Percentiles rank a stretch among this genome's conserved stretches.
phyloP scores from a whole-genome alignment of 768 basidiomycete genomes.

The Russula sp. region DNA sequence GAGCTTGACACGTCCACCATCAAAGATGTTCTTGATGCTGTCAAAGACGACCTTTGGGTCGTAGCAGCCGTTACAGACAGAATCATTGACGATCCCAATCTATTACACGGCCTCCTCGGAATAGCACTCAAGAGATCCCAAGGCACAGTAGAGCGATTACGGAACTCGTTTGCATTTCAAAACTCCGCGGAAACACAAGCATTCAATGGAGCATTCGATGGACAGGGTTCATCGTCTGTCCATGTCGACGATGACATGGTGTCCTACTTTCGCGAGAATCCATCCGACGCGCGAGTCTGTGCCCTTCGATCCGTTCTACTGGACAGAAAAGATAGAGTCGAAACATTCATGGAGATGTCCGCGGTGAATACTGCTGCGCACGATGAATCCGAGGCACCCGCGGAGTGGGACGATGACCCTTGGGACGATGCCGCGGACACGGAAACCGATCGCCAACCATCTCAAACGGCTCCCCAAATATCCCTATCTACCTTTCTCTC shows the following conservation, averaged over 20 bases:
- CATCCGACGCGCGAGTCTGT: conserved; percentile 62
- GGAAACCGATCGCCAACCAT: conserved; percentile 26
- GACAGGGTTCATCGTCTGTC: conserved; percentile 30
- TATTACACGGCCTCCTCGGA: conserved; percentile 58
- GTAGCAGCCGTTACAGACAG: conserved; percentile 71
- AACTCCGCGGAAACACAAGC: conserved; percentile 29
- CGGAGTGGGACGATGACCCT: conserved; percentile 76
- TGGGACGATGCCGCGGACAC: conserved; percentile 56
- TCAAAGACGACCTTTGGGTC: conserved; percentile 74
- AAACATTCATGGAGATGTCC: conserved; percentile 66
- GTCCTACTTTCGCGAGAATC: conserved; percentile 55
- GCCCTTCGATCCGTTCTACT: conserved; percentile 66
- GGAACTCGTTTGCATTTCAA: conserved; percentile 30
- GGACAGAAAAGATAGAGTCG: conserved; percentile 62
- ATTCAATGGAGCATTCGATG: conserved; percentile 24
- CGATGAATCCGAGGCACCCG: conserved; percentile 36
- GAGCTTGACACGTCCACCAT: conserved; percentile 55
- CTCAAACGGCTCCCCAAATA: conserved; percentile 42
- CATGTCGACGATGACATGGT: conserved; percentile 38
- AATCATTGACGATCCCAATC: conserved; percentile 51
- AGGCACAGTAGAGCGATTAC: conserved; percentile 42
- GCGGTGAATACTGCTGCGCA: conserved; percentile 34
- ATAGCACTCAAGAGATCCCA: conserved; percentile 62
- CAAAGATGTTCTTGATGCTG: conserved; percentile 45
- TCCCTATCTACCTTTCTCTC: conserved; percentile 63